Conservation (phyloP, 2,329 filamentous ascomycete species). For the Ustulina deusta region DNA sequence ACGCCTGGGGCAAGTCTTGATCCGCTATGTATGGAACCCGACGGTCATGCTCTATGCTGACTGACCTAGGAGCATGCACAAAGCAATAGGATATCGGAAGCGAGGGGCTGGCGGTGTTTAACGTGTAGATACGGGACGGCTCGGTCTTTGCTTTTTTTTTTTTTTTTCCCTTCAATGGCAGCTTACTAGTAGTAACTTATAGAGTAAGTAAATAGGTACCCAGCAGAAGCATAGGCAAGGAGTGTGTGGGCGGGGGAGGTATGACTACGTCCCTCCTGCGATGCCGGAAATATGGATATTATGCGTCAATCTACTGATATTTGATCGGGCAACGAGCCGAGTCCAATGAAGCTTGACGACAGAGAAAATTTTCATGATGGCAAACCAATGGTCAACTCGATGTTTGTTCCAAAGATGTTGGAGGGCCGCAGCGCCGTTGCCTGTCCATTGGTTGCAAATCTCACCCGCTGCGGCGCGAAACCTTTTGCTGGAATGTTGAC, state of each 20-base stretch:
- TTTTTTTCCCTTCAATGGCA: too few relatives aligned
- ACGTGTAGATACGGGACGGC: conserved; percentile 6
- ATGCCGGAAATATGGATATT: conserved; percentile 20
- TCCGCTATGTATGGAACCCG: conserved; percentile 1
- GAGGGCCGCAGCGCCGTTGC: conserved; percentile 29
- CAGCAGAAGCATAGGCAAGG: conserved; percentile 6
- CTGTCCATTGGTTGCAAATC: conserved; percentile 35
- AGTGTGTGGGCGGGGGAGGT: neutral
- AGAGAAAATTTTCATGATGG: conserved; percentile 32
- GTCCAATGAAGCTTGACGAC: conserved; percentile 25
- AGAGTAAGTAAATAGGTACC: conserved; percentile 1
- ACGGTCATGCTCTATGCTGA: neutral
- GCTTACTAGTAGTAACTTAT: neutral
- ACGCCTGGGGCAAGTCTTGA: neutral
- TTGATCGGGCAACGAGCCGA: conserved; percentile 14
- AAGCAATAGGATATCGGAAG: neutral
- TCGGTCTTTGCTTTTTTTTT: neutral
- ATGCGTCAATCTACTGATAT: conserved; percentile 28
- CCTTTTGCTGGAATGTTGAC: conserved; percentile 38
- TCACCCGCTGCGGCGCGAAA: conserved; percentile 39
- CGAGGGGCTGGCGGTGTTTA: neutral
- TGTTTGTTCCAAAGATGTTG: conserved; percentile 13
- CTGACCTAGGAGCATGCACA: neutral
- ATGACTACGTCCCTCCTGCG: conserved; percentile 15
- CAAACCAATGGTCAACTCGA: conserved; percentile 28